Evolutionary conservation across 2,329 filamentous ascomycete genomes (phyloP), one percentile per base, ranked within the genome.

Genomic region (Alternaria ethzedia): DNA sequence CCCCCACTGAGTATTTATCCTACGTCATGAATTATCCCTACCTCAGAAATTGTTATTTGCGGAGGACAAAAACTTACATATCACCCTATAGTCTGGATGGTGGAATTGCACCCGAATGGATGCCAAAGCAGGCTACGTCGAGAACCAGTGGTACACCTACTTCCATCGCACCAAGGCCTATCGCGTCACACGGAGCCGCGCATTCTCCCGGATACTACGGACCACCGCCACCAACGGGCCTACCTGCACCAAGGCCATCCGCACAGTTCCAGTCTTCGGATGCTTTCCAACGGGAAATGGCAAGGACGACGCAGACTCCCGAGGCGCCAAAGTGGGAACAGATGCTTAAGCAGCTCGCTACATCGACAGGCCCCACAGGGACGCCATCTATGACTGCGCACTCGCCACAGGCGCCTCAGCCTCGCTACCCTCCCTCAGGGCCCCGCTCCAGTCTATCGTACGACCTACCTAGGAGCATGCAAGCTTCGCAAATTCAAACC

Each of bases 11-110:
- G 59, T 83, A 83, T 65, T 67, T 84, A 67, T 71, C 76, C 69
- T 80, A 83, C 65, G 69, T 84, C 45, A 77, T 79, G 68, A 79
- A 81, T 60, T 84, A 83, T 64, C 82, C 82, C 11, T 83, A 83
- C 67, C 75, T 84, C 32, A 78, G 77, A 60, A 83, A 83, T 64
- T 79, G 80, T 57, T 83, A 81, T 70, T 78, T 81, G 54, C 76
- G 82, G 63, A 76, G 80, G 72, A 79, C 80, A 66, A 81, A 82
- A 72, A 79, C 79, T 72, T 84, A 84, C 75, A 78, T 82, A 57
- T 83, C 82, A 65, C 83, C 83, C 61, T 84, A 84, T 70, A 77
- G 80, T 67, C 76, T 77, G 55, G 78, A 78, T 64, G 80, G 79
- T 61, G 80, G 80, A 44, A 82, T 82, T 61, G 72, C 79, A 25